Percentiles rank a stretch among this genome's conserved stretches.
Conservation (phyloP, 768 basidiomycete genomes). For the Sporobolomyces roseus region DNA sequence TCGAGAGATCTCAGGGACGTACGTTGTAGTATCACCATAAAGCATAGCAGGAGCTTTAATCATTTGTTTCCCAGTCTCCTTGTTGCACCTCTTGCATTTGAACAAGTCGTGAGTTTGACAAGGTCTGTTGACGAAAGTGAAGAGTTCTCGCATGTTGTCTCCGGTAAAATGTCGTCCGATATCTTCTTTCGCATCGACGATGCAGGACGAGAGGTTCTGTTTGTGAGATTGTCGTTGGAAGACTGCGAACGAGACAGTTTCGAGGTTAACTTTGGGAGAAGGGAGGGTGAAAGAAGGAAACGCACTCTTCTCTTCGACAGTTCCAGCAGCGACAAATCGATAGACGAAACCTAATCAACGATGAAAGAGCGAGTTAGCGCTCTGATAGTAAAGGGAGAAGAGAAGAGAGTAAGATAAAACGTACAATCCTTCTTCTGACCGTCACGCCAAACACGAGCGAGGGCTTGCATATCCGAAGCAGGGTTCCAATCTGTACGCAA, state of each 20-base stretch:
- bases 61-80: conserved; percentile 73
- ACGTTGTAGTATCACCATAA: conserved; percentile 98
- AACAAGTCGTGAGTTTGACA: conserved; percentile 85
- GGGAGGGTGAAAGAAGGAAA: not conserved
- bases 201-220: conserved; percentile 93
- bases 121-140: conserved; percentile 72
- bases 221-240: conserved; percentile 96
- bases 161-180: conserved; percentile 90
- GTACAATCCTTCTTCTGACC: conserved; percentile 99
- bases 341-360: conserved; percentile 78
- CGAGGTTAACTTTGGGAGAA: not conserved
- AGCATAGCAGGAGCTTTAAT: conserved; percentile 78
- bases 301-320: conserved; percentile 43
- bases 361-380: not conserved
- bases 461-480: conserved; percentile 94
- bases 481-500: conserved; percentile 81
- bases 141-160: conserved; percentile 82
- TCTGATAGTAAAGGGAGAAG: no score
- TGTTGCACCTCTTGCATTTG: conserved; percentile 89
- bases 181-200: conserved; percentile 95
- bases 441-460: conserved; percentile 98
- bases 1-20: conserved; percentile 51
- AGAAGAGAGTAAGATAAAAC: conserved; percentile 43
- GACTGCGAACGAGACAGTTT: conserved; percentile 51
- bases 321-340: conserved; percentile 80